These are phyloP conservation scores for Clarkia xantiana DNA, from an alignment of 345 rosid species.

Conservation along the genomic window DNA sequence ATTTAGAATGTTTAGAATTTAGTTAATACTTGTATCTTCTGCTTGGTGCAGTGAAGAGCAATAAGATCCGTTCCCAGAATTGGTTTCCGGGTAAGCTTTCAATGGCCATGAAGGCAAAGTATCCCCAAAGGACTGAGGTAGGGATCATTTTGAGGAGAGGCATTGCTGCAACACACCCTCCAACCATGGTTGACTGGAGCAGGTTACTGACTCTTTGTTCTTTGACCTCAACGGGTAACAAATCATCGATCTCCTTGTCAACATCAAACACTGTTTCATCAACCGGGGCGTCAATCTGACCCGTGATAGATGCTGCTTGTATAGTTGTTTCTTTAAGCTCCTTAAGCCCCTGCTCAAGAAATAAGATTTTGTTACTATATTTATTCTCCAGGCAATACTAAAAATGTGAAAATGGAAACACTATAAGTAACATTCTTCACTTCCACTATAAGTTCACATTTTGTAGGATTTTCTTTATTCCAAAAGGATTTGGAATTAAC, in stretches of 20 bases:
- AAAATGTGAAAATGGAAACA: too few relatives aligned
- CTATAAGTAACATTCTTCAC: too few relatives aligned
- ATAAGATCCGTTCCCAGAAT: constrained; percentile 68
- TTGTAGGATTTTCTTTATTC: too few relatives aligned
- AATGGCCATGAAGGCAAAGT: constrained; percentile 80
- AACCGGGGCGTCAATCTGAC: constrained; percentile 49
- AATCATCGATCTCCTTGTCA: constrained; percentile 70
- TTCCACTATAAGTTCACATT: too few relatives aligned
- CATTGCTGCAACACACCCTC: constrained; percentile 75
- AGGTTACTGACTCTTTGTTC: constrained; percentile 69
- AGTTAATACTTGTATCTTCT: constrained; percentile 51
- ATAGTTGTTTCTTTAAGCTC: constrained; percentile 68
- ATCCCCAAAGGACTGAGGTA: constrained; percentile 75
- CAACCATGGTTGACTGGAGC: constrained; percentile 61
- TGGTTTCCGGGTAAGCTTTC: constrained; percentile 82
- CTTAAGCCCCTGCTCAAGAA: constrained; percentile 35
- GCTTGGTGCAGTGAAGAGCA: constrained; percentile 69
- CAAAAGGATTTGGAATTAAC: too few relatives aligned
- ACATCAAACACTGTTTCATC: constrained; percentile 62
- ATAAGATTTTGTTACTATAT: neutral
- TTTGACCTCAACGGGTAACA: constrained; percentile 70
- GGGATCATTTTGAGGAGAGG: constrained; percentile 72
- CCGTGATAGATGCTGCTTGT: constrained; percentile 50
- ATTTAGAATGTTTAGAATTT: neutral
- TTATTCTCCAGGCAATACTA: too few relatives aligned